Evolutionary conservation across 2,329 filamentous ascomycete species (phyloP), one percentile per base, ranked within the genome.

Genomic region (Cercospora sp.): DNA sequence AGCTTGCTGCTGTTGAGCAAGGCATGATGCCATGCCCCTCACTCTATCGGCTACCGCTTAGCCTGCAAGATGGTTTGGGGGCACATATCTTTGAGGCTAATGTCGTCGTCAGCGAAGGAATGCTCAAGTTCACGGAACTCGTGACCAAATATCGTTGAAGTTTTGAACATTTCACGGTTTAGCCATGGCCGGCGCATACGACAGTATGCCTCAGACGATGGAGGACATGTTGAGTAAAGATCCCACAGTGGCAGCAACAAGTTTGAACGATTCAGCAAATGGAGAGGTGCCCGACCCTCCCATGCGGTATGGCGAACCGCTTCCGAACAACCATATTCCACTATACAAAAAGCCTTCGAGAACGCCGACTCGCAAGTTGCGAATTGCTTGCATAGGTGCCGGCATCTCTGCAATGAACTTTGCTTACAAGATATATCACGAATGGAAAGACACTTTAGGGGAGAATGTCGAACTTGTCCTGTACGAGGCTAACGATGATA

Each of bases 361-460:
- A 23, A 77, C 73, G 1, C 73, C 72, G 28, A 77, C 71, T 33
- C 73, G 71, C 48, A 73, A 74, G 63, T 67, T 78, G 13, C 63
- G 63, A 36, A 73, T 77, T 23, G 70, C 76, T 12, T 76, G 73
- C 42, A 76, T 79, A 42, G 78, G 78, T 16, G 78, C 76, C 13
- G 76, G 77, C 12, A 75, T 78, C 42, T 78, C 77, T 5, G 80
- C 79, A 0, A 73, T 83, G 69, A 76, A 77, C 31, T 71, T 82
- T 23, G 80, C 80, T 2, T 77, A 82, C 68, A 81, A 81, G 68
- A 71, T 82, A 59, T 77, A 81, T 64, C 76, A 81, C 65, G 75
- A 78, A 53, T 75, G 76, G 66, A 73, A 78, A n/a, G 61, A 69
- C 10, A 55, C 66, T 2, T 66, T 79, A 20, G 71, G 77, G 12